Conservation (phyloP, 2,329 filamentous ascomycete species). For the Fusarium sp. region DNA sequence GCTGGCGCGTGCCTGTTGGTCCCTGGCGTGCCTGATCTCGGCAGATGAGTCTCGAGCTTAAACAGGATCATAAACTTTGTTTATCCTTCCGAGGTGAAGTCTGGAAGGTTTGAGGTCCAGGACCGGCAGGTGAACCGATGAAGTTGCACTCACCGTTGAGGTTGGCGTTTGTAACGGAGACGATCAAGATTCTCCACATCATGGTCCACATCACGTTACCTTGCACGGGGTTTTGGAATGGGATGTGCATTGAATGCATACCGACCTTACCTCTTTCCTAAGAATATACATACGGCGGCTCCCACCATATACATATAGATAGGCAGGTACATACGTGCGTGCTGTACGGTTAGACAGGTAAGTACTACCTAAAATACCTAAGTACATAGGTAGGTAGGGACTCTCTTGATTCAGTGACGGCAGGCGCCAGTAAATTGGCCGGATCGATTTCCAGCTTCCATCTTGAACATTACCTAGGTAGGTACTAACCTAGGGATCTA, state of each 20-base stretch:
- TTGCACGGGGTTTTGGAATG: constrained; percentile 25
- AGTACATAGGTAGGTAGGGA: not conserved
- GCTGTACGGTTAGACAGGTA: not conserved
- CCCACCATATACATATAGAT: not conserved
- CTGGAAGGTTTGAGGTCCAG: constrained; percentile 12
- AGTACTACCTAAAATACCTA: not conserved
- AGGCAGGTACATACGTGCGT: not conserved
- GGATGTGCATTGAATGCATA: constrained; percentile 14
- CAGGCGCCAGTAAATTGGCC: not conserved
- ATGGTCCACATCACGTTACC: constrained; percentile 33
- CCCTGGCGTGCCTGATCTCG: constrained; percentile 34
- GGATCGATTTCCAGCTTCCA: not conserved
- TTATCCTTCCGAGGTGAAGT: not conserved
- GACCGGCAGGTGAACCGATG: constrained; percentile 4
- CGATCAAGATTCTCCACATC: constrained; percentile 10
- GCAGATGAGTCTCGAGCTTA: constrained; percentile 23
- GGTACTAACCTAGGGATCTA: no score
- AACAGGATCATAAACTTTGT: constrained; percentile 16
- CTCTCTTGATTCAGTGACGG: not conserved
- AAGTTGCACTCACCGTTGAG: constrained; percentile 28
- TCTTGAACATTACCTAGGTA: not conserved
- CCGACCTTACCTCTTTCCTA: constrained; percentile 1
- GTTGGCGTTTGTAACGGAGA: constrained; percentile 35
- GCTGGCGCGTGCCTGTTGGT: constrained; percentile 24
- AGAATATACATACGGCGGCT: constrained; percentile 1